Conservation (phyloP, 495 filamentous ascomycete genomes). For the Annulohypoxylon nitens region DNA sequence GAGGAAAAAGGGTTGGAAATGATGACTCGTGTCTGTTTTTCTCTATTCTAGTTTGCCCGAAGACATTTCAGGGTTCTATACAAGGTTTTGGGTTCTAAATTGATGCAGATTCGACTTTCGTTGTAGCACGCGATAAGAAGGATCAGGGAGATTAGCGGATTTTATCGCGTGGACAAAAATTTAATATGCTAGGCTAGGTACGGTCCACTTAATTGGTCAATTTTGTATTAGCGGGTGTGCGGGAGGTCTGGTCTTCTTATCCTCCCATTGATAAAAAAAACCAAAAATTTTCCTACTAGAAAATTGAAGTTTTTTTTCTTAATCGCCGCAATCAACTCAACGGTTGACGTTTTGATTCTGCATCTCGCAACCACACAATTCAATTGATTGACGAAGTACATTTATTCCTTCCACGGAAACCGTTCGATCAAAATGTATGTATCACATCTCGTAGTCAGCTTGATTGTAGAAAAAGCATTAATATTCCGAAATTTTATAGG, state of each 20-base stretch:
- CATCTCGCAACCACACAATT: constrained; percentile 2
- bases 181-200: background rate
- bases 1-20: background rate
- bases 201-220: constrained; percentile 2
- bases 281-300: constrained; percentile 28
- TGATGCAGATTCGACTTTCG: background rate
- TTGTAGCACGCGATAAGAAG: background rate
- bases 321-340: background rate
- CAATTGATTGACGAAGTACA: background rate
- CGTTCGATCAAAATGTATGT: constrained; percentile 8
- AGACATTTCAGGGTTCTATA: background rate
- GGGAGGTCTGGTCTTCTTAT: constrained; percentile 1
- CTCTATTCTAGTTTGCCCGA: background rate
- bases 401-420: background rate
- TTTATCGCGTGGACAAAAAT: constrained; percentile 2
- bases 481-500: constrained; percentile 53
- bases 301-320: background rate
- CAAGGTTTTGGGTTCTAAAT: background rate
- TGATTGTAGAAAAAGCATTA: constrained; percentile 7
- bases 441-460: background rate
- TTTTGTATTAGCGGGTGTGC: constrained; percentile 6
- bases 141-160: background rate
- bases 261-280: constrained; percentile 13
- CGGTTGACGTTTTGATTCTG: background rate
- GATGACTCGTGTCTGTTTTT: constrained; percentile 1